Conservation (phyloP, 2,329 filamentous ascomycete species). For the Pezicula neosporulosa region DNA sequence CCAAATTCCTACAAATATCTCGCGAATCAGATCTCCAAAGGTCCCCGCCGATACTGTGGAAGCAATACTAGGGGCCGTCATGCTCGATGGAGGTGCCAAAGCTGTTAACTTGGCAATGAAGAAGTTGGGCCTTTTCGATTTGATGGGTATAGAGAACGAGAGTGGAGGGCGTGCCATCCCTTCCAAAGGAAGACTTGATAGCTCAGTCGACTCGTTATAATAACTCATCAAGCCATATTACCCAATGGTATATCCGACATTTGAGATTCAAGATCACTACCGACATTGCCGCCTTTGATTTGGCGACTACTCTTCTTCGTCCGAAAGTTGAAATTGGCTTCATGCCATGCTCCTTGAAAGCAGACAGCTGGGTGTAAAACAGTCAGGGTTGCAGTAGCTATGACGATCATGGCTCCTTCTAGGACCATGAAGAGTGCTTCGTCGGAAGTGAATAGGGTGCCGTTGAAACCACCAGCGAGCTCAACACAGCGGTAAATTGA, state of each 20-base stretch:
- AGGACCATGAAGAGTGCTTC: constrained; percentile 40
- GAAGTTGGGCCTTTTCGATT: no score
- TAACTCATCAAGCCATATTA: background rate
- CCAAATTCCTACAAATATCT: no score
- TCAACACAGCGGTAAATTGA: constrained; percentile 55
- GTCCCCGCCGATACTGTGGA: no score
- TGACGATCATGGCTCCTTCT: constrained; percentile 35
- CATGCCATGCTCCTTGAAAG: constrained; percentile 6
- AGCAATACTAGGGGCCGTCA: no score
- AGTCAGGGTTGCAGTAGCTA: constrained; percentile 25
- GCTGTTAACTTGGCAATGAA: no score
- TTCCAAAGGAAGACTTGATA: no score
- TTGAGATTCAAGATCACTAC: background rate
- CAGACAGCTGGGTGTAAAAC: constrained; percentile 27
- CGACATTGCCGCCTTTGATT: background rate
- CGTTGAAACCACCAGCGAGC: constrained; percentile 48
- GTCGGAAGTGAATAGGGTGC: constrained; percentile 44
- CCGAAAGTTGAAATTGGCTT: background rate
- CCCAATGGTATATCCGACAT: background rate
- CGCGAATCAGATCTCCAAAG: no score
- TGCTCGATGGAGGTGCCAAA: no score
- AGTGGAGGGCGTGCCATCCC: no score
- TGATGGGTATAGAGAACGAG: no score
- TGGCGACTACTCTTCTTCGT: background rate
- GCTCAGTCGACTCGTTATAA: no score